These are phyloP conservation scores for Kwoniella shandongensis DNA, from an alignment of 768 basidiomycete species.

Conservation along the genomic window DNA sequence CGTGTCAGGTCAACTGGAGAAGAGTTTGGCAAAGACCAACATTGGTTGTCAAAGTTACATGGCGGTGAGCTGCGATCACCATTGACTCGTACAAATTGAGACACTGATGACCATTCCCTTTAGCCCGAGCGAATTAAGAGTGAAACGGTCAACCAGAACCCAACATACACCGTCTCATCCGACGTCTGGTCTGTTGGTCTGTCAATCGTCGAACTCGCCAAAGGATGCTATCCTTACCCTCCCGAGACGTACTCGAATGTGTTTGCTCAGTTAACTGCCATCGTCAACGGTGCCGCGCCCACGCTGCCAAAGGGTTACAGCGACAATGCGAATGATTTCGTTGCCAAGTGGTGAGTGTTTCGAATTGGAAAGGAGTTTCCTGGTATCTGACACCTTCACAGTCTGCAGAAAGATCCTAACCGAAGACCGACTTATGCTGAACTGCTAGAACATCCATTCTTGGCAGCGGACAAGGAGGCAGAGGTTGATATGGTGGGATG, in stretches of 20 bases:
- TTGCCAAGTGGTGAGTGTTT: constrained; percentile 64
- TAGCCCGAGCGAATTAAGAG: constrained; percentile 93
- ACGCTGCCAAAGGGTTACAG: constrained; percentile 72
- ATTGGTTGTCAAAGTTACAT: constrained; percentile 99
- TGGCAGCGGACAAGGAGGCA: constrained; percentile 62
- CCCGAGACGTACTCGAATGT: constrained; percentile 97
- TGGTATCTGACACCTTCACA: too few species aligned
- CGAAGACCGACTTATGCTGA: constrained; percentile 78
- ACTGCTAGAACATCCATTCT: constrained; percentile 78
- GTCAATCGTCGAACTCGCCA: constrained; percentile 86
- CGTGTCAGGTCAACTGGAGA: constrained; percentile 96
- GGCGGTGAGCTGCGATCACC: constrained; percentile 86
- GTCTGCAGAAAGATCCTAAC: constrained; percentile 74
- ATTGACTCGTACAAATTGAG: too few species aligned
- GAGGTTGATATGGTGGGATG: constrained; percentile 82
- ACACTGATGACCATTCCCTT: constrained; percentile 2
- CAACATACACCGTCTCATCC: constrained; percentile 92
- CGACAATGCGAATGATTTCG: constrained; percentile 75
- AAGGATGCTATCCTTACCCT: constrained; percentile 88
- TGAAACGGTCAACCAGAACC: constrained; percentile 78
- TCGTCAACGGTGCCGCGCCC: constrained; percentile 91
- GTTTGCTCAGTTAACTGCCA: constrained; percentile 94
- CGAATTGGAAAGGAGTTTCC: background rate
- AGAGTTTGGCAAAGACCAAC: constrained; percentile 93
- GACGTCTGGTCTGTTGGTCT: constrained; percentile 96